Evolutionary conservation across 139 green algal genomes (phyloP), one percentile per base, ranked within the genome.

Genomic region (Haematococcus sp.): DNA sequence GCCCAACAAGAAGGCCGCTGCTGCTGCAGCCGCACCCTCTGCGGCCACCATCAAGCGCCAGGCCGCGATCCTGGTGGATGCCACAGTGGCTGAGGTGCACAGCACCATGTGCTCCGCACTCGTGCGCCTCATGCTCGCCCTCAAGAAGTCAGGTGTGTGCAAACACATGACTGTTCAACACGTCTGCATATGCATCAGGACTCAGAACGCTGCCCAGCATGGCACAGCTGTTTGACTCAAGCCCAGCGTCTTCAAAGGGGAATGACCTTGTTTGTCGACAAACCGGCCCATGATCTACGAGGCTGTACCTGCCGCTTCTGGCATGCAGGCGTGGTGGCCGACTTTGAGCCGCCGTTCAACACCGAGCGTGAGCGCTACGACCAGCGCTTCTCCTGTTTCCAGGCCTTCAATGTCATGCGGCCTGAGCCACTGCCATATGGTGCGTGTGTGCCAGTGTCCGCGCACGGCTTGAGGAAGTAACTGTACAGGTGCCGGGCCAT

Each of bases 301-400:
- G 0, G 70, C 31, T 31, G 33, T 28, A 13, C 20, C 4, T 40
- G 73, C 52, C 28, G 31, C 20, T 35, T 54, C 25, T 23, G 33
- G n/a, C 54, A 7, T 49, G 27, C 75, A 81, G 75, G 75, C 31
- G 15, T 49, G 9, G 17, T 76, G 4, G 31, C 49, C 2, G 49
- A 63, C 25, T 51, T 13, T 1, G n/a, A 63, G 25, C 69, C 58
- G 54, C 73, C 80, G 4, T 91, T 90, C 81, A 93, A 89, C 81
- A 71, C n/a, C 4, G 61, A 81, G 56, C 59, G 51, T 54, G 72
- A 93, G 64, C 81, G 82, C 28, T 94, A 85, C 71, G 82, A 88
- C 60, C 89, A 94, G 86, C 89, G 90, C 58, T 95, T 93, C 72
- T 71, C 31, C 16, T 35, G 66, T 28, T 78, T 94, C 33, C 66